Conservation (phyloP, 768 basidiomycete species). For the Podaxis pistillaris region DNA sequence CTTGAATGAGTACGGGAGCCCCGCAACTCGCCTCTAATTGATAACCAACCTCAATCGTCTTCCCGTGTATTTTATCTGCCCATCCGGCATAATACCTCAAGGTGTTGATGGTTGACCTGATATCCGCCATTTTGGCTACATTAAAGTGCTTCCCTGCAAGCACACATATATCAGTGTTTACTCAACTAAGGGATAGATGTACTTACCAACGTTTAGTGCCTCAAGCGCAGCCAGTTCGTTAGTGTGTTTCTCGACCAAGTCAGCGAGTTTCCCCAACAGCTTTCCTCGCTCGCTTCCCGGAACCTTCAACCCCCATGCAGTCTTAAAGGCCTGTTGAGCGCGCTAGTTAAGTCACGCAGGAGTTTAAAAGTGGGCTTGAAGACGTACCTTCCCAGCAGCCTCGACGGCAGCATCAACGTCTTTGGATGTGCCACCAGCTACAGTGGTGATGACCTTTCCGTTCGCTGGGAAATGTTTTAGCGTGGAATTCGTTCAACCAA, state of each 20-base stretch:
- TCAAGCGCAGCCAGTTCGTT: slow-evolving; percentile 76
- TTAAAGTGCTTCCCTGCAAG: slow-evolving; percentile 51
- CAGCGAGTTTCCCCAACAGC: slow-evolving; percentile 62
- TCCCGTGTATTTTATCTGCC: slow-evolving; percentile 82
- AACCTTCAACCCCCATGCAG: slow-evolving; percentile 64
- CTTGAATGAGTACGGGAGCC: neutral
- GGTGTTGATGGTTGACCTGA: slow-evolving; percentile 43
- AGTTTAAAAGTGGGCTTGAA: neutral
- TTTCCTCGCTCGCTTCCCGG: slow-evolving; percentile 51
- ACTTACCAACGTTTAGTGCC: slow-evolving; percentile 60
- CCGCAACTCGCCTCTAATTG: neutral
- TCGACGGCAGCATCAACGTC: slow-evolving; percentile 80
- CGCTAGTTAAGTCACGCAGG: neutral
- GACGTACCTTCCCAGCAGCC: slow-evolving; percentile 54
- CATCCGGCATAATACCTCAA: slow-evolving; percentile 86
- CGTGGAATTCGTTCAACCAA: neutral
- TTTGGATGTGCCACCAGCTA: slow-evolving; percentile 58
- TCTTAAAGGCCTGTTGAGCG: slow-evolving; percentile 39
- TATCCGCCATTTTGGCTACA: slow-evolving; percentile 49
- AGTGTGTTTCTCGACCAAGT: slow-evolving; percentile 57
- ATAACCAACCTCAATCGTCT: slow-evolving; percentile 59
- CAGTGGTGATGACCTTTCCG: slow-evolving; percentile 58
- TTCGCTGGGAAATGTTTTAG: slow-evolving; percentile 41
- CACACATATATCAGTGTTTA: too few species aligned
- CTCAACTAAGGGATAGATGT: neutral